phyloP scores from a whole-genome alignment of 2,329 filamentous ascomycete genomes.

The Ampelomyces quisqualis region DNA sequence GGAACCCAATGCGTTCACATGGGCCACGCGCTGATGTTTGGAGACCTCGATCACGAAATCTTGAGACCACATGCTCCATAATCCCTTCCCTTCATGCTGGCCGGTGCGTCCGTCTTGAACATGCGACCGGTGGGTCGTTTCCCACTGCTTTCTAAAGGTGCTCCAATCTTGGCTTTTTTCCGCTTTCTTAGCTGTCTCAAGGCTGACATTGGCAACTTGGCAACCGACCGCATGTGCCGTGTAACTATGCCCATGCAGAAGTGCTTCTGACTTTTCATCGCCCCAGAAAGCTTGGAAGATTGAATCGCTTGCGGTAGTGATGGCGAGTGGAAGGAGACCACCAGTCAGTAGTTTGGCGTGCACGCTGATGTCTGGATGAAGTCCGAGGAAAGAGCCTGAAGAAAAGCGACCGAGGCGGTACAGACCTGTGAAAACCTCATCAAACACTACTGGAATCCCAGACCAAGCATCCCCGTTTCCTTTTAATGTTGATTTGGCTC shows the following conservation, averaged over 20 bases:
- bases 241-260: slow-evolving; percentile 84
- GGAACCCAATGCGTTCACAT: slow-evolving; percentile 72
- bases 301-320: slow-evolving; percentile 70
- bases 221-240: slow-evolving; percentile 82
- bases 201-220: slow-evolving; percentile 69
- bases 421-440: slow-evolving; percentile 85
- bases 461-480: slow-evolving; percentile 57
- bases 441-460: slow-evolving; percentile 76
- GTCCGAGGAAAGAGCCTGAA: slow-evolving; percentile 67
- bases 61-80: slow-evolving; percentile 73
- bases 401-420: slow-evolving; percentile 76
- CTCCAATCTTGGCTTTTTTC: slow-evolving; percentile 2
- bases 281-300: slow-evolving; percentile 73
- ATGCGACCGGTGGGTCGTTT: too few species aligned
- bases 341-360: slow-evolving; percentile 84
- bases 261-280: slow-evolving; percentile 72
- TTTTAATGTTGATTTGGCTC: background rate
- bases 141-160: slow-evolving; percentile 2
- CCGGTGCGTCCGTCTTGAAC: too few species aligned
- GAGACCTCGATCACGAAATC: slow-evolving; percentile 62
- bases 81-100: background rate
- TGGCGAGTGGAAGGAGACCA: slow-evolving; percentile 73
- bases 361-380: slow-evolving; percentile 72
- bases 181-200: slow-evolving; percentile 55
- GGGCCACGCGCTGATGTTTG: slow-evolving; percentile 56